Percentiles rank a stretch among this genome's conserved stretches.
These are phyloP conservation scores for Actinidia chinensis DNA, from an alignment of 179 eudicot species.

Conservation along the genomic window DNA sequence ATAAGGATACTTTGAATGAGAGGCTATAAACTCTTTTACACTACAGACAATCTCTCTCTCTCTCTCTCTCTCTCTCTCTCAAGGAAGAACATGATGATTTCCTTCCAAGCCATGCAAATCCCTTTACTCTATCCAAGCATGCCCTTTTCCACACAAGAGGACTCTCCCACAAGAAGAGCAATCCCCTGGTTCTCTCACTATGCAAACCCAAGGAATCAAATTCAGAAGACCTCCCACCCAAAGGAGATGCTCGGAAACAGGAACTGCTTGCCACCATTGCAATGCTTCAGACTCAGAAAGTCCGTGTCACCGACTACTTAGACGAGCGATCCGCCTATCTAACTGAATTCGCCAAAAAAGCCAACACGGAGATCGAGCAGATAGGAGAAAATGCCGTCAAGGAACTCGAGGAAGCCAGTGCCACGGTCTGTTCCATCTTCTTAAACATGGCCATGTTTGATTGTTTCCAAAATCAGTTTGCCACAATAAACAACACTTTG, in stretches of 20 bases:
- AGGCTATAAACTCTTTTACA: slow-evolving; percentile 25
- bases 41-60: not conserved
- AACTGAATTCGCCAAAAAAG: slow-evolving; percentile 83
- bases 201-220: slow-evolving; percentile 47
- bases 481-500: not conserved
- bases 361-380: slow-evolving; percentile 71
- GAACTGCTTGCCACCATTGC: slow-evolving; percentile 77
- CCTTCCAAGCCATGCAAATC: slow-evolving; percentile 47
- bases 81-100: slow-evolving; percentile 35
- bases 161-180: slow-evolving; percentile 26
- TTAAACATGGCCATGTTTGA: not conserved
- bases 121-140: slow-evolving; percentile 37
- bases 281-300: slow-evolving; percentile 79
- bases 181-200: slow-evolving; percentile 29
- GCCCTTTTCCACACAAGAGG: slow-evolving; percentile 26
- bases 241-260: slow-evolving; percentile 67
- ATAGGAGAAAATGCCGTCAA: slow-evolving; percentile 78
- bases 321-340: slow-evolving; percentile 72
- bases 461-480: not conserved
- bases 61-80: slow-evolving; percentile 7
- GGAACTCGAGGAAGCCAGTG: slow-evolving; percentile 79
- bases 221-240: slow-evolving; percentile 35
- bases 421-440: slow-evolving; percentile 54
- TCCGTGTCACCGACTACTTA: slow-evolving; percentile 73
- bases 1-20: slow-evolving; percentile 26